Evolutionary conservation across 2,329 filamentous ascomycete genomes (phyloP).

Genomic region (Pseudophaeomoniella oleicola): DNA sequence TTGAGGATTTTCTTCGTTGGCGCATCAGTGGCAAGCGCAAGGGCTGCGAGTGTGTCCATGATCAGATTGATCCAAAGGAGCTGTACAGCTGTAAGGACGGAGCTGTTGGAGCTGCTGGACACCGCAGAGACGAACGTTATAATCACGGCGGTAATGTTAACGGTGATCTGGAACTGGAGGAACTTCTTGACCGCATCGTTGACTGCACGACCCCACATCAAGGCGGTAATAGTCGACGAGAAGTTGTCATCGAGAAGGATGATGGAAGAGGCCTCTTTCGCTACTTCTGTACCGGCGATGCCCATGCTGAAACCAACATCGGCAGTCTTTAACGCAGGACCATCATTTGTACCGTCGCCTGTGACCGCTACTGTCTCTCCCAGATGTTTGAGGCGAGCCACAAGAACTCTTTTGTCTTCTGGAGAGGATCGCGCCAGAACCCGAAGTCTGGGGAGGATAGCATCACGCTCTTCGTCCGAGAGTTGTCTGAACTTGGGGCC

Average conservation of each 20-base stretch:
- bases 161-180: conserved; percentile 51
- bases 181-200: conserved; percentile 57
- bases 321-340: conserved; percentile 48
- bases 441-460: conserved; percentile 43
- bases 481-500: conserved; percentile 52
- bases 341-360: conserved; percentile 54
- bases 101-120: conserved; percentile 49
- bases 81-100: conserved; percentile 78
- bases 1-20: conserved; percentile 68
- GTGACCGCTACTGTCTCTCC: conserved; percentile 50
- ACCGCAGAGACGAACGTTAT: conserved; percentile 82
- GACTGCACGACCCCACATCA: conserved; percentile 55
- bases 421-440: conserved; percentile 52
- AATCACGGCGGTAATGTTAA: conserved; percentile 82
- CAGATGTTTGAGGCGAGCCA: conserved; percentile 45
- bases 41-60: conserved; percentile 88
- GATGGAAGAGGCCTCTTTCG: conserved; percentile 55
- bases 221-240: conserved; percentile 47
- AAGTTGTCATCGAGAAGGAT: conserved; percentile 56
- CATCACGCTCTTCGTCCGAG: conserved; percentile 42
- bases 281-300: conserved; percentile 51
- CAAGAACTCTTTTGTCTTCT: conserved; percentile 52
- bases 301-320: conserved; percentile 58
- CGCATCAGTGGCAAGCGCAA: conserved; percentile 82
- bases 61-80: conserved; percentile 94